phyloP scores from a whole-genome alignment of 139 green algal species.

The Chlamydomonas applanata region DNA sequence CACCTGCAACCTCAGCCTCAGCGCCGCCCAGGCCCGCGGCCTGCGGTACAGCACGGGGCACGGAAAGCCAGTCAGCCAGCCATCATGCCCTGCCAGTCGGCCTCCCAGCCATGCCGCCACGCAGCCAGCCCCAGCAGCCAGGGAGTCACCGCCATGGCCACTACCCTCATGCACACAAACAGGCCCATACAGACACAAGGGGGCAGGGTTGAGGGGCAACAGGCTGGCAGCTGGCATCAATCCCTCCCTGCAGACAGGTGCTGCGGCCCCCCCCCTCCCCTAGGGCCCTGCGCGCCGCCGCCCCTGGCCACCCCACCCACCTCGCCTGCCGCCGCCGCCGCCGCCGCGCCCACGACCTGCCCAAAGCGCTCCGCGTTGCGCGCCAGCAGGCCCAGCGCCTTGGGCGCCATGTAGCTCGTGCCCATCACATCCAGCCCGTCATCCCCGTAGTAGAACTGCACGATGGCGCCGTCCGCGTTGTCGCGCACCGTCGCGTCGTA shows the following conservation, averaged over 20 bases:
- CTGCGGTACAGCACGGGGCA: not conserved
- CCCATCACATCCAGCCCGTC: slow-evolving; percentile 87
- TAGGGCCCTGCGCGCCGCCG: not conserved
- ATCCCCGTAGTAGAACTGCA: slow-evolving; percentile 95
- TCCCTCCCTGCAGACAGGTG: not conserved
- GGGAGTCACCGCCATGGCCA: no score
- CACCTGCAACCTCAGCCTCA: slow-evolving; percentile 23
- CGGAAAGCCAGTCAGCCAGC: no score
- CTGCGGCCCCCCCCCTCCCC: no score
- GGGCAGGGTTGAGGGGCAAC: not conserved
- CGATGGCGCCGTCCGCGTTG: slow-evolving; percentile 78
- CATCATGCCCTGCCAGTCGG: no score
- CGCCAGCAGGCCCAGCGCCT: slow-evolving; percentile 82
- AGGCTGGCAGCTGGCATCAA: not conserved
- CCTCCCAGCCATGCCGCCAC: no score
- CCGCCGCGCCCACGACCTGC: slow-evolving; percentile 37
- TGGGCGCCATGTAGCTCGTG: not conserved
- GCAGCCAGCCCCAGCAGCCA: no score
- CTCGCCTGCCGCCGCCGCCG: no score
- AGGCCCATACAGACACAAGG: not conserved
- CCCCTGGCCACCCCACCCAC: no score
- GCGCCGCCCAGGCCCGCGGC: slow-evolving; percentile 5
- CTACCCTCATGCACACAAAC: not conserved
- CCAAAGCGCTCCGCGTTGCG: slow-evolving; percentile 64
- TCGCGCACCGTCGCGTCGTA: slow-evolving; percentile 92